phyloP scores from a whole-genome alignment of 2,329 filamentous ascomycete species.

The Diaporthe caulivora region DNA sequence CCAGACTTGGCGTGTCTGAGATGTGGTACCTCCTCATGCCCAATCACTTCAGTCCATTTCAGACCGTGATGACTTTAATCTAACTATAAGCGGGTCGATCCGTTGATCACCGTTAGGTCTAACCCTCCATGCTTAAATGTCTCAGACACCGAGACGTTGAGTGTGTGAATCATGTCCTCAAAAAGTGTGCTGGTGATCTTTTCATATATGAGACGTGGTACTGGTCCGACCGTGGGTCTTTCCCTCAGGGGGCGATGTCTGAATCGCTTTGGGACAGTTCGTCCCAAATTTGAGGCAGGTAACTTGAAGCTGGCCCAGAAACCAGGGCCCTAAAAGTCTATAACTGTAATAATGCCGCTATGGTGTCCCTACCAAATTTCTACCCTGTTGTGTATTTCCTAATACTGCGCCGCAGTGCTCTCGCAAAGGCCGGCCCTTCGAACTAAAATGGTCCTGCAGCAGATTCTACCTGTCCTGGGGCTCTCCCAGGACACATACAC shows the following conservation, averaged over 20 bases:
- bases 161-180: neutral
- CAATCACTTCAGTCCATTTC: neutral
- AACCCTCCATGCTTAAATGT: neutral
- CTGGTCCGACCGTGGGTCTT: neutral
- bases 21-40: neutral
- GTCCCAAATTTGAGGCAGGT: neutral
- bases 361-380: no score
- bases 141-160: slow-evolving; percentile 3
- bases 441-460: neutral
- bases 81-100: neutral
- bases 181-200: neutral
- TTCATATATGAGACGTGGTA: neutral
- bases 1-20: slow-evolving; percentile 4
- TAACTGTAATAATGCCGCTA: neutral
- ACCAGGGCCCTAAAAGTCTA: neutral
- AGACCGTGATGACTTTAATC: neutral
- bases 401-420: no score
- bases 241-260: neutral
- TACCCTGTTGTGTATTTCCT: no score
- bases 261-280: neutral
- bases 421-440: neutral
- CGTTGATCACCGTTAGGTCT: neutral
- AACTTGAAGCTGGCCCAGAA: neutral
- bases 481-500: neutral
- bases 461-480: neutral